These are phyloP conservation scores for Ceratocystis destructans DNA, from an alignment of 2,329 filamentous ascomycete species.

Conservation along the genomic window DNA sequence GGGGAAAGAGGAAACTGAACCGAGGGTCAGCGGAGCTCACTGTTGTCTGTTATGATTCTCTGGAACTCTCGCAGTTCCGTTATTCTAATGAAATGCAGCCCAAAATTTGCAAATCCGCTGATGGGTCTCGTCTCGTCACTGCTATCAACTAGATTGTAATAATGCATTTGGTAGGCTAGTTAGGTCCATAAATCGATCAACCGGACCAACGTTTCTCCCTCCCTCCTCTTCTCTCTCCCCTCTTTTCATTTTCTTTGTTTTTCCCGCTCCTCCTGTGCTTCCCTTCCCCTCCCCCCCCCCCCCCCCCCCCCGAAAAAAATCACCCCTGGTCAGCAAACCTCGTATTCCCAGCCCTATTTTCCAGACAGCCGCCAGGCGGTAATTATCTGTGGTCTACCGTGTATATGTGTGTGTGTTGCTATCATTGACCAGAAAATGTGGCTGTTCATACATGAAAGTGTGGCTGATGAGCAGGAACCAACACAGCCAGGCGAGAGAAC, in stretches of 20 bases:
- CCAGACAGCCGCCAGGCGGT: neutral
- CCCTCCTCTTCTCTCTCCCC: neutral
- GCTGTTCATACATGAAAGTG: neutral
- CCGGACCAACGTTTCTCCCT: neutral
- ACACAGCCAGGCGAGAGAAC: neutral
- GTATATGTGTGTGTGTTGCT: neutral
- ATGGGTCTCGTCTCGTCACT: neutral
- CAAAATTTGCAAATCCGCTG: neutral
- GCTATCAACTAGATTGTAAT: neutral
- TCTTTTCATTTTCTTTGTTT: neutral
- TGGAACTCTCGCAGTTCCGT: neutral
- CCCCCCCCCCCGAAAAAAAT: neutral
- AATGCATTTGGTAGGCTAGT: neutral
- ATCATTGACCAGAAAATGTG: neutral
- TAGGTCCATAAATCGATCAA: neutral
- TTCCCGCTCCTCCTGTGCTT: neutral
- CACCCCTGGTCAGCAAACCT: conserved; percentile 14
- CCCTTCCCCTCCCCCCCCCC: neutral
- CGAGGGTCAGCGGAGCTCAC: neutral
- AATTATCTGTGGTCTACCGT: neutral
- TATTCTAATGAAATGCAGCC: neutral
- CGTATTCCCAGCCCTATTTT: conserved; percentile 18
- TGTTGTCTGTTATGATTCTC: neutral
- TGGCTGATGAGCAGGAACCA: neutral
- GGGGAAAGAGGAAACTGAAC: neutral